Evolutionary conservation across 208 protist genomes (phyloP).

Genomic region (Trypanosoma platydactyli): DNA sequence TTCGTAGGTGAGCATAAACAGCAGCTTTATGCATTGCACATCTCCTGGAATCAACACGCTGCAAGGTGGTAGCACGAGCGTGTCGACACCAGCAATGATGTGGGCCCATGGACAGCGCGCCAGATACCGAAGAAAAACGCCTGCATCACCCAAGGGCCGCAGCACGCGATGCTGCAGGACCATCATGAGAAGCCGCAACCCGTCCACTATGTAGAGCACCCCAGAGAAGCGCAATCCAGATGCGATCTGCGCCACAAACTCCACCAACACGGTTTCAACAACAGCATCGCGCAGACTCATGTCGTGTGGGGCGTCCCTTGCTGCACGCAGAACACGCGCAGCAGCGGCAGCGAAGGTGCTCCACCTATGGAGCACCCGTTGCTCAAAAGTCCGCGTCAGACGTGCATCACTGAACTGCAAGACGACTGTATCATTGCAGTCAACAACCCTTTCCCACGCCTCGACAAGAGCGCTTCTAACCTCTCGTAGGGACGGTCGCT

Average conservation of each 20-base stretch:
- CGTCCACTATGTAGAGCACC: conserved; percentile 59
- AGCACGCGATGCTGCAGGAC: conserved; percentile 30
- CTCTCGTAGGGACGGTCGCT: conserved; percentile 52
- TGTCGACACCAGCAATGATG: conserved; percentile 31
- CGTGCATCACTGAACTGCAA: conserved; percentile 39
- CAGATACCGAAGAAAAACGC: conserved; percentile 33
- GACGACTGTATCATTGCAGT: background rate
- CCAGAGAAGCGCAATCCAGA: conserved; percentile 59
- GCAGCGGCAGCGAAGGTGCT: conserved; percentile 35
- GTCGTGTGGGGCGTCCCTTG: conserved; percentile 26
- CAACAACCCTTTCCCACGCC: conserved; percentile 59
- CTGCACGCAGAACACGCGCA: conserved; percentile 48
- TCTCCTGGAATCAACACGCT: conserved; percentile 9
- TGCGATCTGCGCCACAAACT: conserved; percentile 49
- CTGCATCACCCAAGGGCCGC: conserved; percentile 49
- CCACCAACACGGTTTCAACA: conserved; percentile 56
- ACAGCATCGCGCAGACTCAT: conserved; percentile 44
- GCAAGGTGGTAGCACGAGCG: conserved; percentile 7
- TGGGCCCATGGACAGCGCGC: conserved; percentile 11
- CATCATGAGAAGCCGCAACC: conserved; percentile 22
- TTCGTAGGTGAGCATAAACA: conserved; percentile 19
- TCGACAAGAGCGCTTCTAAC: conserved; percentile 40
- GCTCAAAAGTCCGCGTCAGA: conserved; percentile 41
- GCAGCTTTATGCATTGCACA: conserved; percentile 8
- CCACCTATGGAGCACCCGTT: conserved; percentile 47